A percentile compares a stretch with the other conserved stretches of the same genome.
Conservation (phyloP, 2,329 filamentous ascomycete genomes). For the Calonectria crousiana region DNA sequence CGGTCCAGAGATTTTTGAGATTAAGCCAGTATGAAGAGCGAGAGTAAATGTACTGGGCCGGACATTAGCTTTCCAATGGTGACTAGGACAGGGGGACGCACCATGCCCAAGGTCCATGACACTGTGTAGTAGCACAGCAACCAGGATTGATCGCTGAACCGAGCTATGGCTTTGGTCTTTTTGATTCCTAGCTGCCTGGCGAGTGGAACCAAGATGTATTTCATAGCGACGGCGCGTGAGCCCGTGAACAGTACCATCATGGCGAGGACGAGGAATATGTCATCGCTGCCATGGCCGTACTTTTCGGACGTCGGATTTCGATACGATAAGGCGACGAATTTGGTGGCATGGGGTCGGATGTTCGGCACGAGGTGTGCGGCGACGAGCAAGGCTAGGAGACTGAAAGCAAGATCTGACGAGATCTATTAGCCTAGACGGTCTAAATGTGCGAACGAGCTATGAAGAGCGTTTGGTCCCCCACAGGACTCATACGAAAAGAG, state of each 20-base stretch:
- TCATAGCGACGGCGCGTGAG: conserved; percentile 84
- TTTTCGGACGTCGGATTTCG: not conserved
- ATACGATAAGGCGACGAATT: not conserved
- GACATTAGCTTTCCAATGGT: not conserved
- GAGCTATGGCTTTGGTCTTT: conserved; percentile 79
- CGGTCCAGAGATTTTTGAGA: conserved; percentile 82
- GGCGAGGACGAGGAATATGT: not conserved
- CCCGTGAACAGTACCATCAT: conserved; percentile 72
- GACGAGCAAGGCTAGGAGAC: conserved; percentile 49
- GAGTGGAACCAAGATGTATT: conserved; percentile 85
- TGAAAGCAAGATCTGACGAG: conserved; percentile 78
- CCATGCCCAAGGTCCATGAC: conserved; percentile 89
- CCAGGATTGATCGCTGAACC: conserved; percentile 96
- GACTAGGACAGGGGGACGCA: conserved; percentile 57
- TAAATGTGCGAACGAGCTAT: not conserved
- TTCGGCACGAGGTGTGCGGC: not conserved
- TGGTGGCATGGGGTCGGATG: not conserved
- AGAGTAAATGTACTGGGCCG: conserved; percentile 80
- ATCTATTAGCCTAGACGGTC: not conserved
- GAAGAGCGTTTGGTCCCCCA: not conserved
- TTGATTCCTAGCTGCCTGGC: conserved; percentile 78
- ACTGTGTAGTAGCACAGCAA: conserved; percentile 83
- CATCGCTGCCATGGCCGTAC: not conserved
- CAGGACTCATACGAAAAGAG: not conserved
- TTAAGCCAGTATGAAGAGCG: conserved; percentile 84